A percentile compares a stretch with the other conserved stretches of the same genome.
phyloP scores from a whole-genome alignment of 140 eudicot genomes.

The Stevia rebaudiana region DNA sequence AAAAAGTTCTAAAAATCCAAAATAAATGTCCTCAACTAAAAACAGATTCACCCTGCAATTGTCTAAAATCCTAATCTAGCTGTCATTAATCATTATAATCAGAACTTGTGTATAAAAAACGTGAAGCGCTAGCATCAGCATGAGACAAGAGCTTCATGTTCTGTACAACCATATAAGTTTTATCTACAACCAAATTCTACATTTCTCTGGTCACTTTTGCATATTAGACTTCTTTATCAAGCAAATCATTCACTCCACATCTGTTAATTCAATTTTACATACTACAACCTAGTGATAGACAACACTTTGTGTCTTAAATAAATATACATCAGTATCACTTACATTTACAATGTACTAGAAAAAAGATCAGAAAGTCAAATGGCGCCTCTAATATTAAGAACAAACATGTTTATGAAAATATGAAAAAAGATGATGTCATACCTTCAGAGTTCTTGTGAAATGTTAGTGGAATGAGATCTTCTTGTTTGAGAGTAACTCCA shows the following conservation, averaged over 20 bases:
- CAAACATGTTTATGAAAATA: not conserved
- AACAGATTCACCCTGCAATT: not conserved
- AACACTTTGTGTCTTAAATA: not conserved
- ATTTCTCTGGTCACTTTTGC: not conserved
- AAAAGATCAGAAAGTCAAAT: not conserved
- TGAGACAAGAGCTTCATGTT: not conserved
- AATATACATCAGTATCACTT: conserved; percentile 3
- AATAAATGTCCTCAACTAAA: not conserved
- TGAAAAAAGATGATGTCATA: conserved; percentile 11
- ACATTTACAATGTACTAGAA: not conserved
- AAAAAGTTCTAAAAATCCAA: not conserved
- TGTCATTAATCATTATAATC: not conserved
- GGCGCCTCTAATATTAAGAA: not conserved
- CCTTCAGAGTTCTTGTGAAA: conserved; percentile 95
- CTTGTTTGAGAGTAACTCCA: conserved; percentile 68
- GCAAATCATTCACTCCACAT: no score
- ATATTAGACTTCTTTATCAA: not conserved
- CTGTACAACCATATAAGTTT: not conserved
- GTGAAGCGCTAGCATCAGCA: not conserved
- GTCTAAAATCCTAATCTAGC: not conserved
- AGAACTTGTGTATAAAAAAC: not conserved
- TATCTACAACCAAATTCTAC: not conserved
- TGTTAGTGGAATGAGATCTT: conserved; percentile 74
- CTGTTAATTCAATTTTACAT: no score
- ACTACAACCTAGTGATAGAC: not conserved